Base-by-base conservation (phyloP, 306 rosid genomes). In the Gynostemma pentaphyllum region DNA sequence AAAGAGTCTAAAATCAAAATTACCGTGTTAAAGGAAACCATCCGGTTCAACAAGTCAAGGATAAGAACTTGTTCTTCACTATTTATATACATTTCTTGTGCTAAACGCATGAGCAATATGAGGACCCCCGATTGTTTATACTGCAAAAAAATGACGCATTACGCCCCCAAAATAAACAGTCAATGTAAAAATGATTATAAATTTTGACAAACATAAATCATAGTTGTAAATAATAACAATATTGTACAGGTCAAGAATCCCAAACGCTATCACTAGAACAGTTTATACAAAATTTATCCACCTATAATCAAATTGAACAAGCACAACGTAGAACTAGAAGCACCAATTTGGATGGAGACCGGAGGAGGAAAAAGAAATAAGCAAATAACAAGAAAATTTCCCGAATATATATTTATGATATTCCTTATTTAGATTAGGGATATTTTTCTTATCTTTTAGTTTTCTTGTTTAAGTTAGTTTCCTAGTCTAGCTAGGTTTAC, bases 1-100 rank as follows among this genome's bases (percentile, higher is more conserved):
- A 71, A 71, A 42, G 39, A 74, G 68, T 65, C 59, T 11, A 54
- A n/a, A 45, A 47, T 22, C n/a, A n/a, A 67, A 77, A 78, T 75
- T 88, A 92, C 98, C 75, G 70, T 81, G 73, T 84, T 88, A 71
- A 76, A 84, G 62, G 90, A 82, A 49, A 81, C 85, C 86, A 92
- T 80, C 75, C 90, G 83, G 71, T 82, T 79, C 70, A 92, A 77
- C 57, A 92, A 84, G 71, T 88, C 95, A 82, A 92, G 88, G 54
- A 83, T 82, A 73, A 67, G 75, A 79, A 69, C 79, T 76, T 88
- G 95, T 44, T 80, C 92, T 76, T 71, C 76, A 71, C 64, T 77
- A 51, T 82, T 76, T 62, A 79, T 53, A 72, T 80, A 75, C 76
- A 72, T 69, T 45, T 79, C 85, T 80, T 85, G 96, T 37, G 89